Evolutionary conservation across 1,284 basidiomycete genomes (phyloP).

Genomic region (Moesziomyces sp.): DNA sequence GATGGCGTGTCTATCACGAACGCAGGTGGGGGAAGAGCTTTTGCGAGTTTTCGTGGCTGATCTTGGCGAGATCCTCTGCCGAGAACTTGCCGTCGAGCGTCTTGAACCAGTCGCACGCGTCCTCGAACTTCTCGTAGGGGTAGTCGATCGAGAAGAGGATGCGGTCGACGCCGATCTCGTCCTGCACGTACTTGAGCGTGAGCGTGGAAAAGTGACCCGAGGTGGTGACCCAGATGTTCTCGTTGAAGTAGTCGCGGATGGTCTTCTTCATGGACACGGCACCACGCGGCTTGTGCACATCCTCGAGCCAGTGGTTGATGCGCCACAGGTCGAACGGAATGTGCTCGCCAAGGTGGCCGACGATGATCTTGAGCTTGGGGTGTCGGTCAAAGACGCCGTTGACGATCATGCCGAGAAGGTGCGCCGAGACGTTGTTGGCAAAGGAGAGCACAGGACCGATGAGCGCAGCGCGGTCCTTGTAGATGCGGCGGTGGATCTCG

Average conservation of each 20-base stretch:
- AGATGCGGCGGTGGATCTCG: conserved; percentile 61
- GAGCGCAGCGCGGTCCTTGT: conserved; percentile 64
- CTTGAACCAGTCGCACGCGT: conserved; percentile 64
- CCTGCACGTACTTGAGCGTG: conserved; percentile 56
- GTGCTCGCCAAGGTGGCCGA: conserved; percentile 68
- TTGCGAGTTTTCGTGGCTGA: conserved; percentile 47
- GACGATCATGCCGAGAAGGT: conserved; percentile 66
- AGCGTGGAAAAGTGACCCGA: conserved; percentile 58
- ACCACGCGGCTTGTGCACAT: conserved; percentile 60
- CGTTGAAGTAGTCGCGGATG: conserved; percentile 57
- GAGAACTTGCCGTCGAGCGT: conserved; percentile 38
- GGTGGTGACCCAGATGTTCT: conserved; percentile 64
- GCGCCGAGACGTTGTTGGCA: conserved; percentile 66
- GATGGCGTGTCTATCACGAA: conserved; percentile 1
- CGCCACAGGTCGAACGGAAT: conserved; percentile 67
- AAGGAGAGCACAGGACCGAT: conserved; percentile 66
- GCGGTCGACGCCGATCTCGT: conserved; percentile 63
- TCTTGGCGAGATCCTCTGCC: conserved; percentile 40
- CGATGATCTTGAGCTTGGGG: conserved; percentile 68
- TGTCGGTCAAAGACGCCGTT: conserved; percentile 68
- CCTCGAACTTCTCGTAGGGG: conserved; percentile 66
- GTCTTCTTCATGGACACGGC: conserved; percentile 54
- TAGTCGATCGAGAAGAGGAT: conserved; percentile 68
- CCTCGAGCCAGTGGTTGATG: conserved; percentile 67
- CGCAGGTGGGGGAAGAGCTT: conserved; percentile 44